Conservation (phyloP, 2,329 filamentous ascomycete genomes). For the Verticillium nubilum region DNA sequence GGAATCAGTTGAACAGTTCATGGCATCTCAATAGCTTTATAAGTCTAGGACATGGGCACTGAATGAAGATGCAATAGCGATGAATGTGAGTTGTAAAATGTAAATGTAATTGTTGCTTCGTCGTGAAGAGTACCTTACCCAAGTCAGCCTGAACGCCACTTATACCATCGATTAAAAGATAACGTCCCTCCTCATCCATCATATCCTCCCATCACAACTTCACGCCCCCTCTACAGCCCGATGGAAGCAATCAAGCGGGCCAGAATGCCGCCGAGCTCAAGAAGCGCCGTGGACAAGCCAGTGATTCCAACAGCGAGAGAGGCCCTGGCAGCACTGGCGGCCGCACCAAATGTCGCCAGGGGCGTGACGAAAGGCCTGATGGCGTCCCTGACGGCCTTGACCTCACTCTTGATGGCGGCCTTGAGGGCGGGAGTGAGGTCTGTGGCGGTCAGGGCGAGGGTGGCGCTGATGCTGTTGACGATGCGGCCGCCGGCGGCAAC, state of each 20-base stretch:
- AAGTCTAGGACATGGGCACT: too few relatives aligned
- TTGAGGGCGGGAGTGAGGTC: background rate
- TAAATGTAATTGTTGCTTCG: background rate
- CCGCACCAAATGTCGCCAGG: background rate
- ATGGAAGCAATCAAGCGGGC: background rate
- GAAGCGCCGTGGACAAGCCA: background rate
- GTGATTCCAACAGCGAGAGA: background rate
- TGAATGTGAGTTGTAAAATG: background rate
- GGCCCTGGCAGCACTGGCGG: background rate
- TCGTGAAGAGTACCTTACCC: background rate
- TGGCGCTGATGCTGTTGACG: background rate
- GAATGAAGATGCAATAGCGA: too few relatives aligned
- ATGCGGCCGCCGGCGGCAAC: background rate
- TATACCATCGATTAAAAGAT: background rate
- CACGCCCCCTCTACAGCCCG: background rate
- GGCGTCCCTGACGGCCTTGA: background rate
- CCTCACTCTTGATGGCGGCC: background rate
- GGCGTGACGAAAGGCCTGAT: background rate
- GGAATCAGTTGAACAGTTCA: too few relatives aligned
- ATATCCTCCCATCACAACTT: too few relatives aligned
- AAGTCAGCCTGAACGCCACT: background rate
- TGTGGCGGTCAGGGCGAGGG: background rate
- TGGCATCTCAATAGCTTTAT: too few relatives aligned
- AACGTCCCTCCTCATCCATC: background rate
- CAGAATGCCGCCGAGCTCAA: background rate